phyloP scores from a whole-genome alignment of 495 filamentous ascomycete genomes.

The Xylaria intraflava region DNA sequence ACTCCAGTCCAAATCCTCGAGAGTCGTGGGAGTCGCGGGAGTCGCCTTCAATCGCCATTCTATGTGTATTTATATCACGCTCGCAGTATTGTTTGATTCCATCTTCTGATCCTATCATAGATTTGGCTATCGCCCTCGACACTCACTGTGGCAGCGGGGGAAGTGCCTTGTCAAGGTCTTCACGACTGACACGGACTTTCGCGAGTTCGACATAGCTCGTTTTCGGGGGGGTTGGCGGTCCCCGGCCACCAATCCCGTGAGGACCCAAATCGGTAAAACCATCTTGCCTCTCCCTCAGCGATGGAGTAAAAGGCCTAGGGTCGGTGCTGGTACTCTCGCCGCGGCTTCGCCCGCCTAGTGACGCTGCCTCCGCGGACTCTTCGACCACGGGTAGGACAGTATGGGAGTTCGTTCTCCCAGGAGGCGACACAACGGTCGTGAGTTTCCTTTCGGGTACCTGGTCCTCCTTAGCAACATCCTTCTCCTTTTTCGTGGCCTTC shows the following conservation, averaged over 20 bases:
- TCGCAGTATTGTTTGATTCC: neutral
- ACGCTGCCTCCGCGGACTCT: conserved; percentile 76
- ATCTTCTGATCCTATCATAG: neutral
- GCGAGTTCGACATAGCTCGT: conserved; percentile 34
- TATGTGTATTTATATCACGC: conserved; percentile 7
- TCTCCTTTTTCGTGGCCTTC: conserved; percentile 29
- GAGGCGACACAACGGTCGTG: conserved; percentile 41
- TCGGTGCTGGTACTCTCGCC: conserved; percentile 38
- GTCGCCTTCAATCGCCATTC: neutral
- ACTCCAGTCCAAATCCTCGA: neutral
- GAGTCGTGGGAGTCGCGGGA: neutral
- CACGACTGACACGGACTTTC: conserved; percentile 28
- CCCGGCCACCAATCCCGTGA: conserved; percentile 30
- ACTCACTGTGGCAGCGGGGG: conserved; percentile 42
- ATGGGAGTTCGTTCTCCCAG: conserved; percentile 46
- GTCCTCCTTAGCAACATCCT: conserved; percentile 42
- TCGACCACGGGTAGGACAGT: conserved; percentile 82
- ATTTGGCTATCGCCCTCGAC: neutral
- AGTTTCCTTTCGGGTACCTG: conserved; percentile 40
- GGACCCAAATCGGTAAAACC: conserved; percentile 39
- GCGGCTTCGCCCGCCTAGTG: conserved; percentile 49
- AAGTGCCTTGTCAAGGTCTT: conserved; percentile 49
- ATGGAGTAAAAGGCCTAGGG: conserved; percentile 36
- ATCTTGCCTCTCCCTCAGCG: conserved; percentile 34
- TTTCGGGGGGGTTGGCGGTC: conserved; percentile 41